phyloP scores from a whole-genome alignment of 352 stramenopile species.

The Thalassiosira hispida region DNA sequence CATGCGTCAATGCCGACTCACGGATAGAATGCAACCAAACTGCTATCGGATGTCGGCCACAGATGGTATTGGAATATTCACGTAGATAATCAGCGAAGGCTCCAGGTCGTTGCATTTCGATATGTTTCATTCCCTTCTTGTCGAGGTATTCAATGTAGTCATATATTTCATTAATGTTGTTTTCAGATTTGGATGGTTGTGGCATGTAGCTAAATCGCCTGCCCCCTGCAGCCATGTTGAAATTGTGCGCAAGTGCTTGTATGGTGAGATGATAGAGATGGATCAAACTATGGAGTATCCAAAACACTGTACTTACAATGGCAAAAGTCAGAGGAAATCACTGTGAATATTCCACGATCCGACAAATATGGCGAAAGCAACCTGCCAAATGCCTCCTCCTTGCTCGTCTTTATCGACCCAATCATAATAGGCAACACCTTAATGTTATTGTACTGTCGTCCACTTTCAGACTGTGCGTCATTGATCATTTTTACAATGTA shows the following conservation, averaged over 20 bases:
- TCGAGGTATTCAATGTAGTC: slow-evolving; percentile 93
- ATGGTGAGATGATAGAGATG: background rate
- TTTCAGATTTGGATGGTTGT: slow-evolving; percentile 23
- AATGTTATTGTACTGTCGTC: slow-evolving; percentile 63
- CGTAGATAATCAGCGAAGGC: slow-evolving; percentile 95
- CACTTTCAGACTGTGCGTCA: slow-evolving; percentile 25
- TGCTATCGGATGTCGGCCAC: slow-evolving; percentile 93
- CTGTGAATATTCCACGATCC: slow-evolving; percentile 91
- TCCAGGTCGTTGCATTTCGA: slow-evolving; percentile 90
- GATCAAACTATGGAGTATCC: no score
- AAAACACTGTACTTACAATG: slow-evolving; percentile 96
- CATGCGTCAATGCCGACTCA: slow-evolving; percentile 63
- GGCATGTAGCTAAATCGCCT: slow-evolving; percentile 52
- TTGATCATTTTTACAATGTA: slow-evolving; percentile 90
- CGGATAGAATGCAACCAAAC: slow-evolving; percentile 74
- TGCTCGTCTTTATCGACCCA: slow-evolving; percentile 89
- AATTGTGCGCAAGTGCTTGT: background rate
- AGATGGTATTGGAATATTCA: slow-evolving; percentile 96
- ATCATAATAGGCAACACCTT: slow-evolving; percentile 95
- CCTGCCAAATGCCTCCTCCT: slow-evolving; percentile 88
- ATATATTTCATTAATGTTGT: slow-evolving; percentile 46
- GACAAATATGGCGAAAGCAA: slow-evolving; percentile 92
- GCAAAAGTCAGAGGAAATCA: slow-evolving; percentile 97
- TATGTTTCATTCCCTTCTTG: slow-evolving; percentile 89
- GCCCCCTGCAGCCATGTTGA: slow-evolving; percentile 10